Evolutionary conservation across 176 grass and related monocot genomes (phyloP).

Genomic region (Bolboschoenus planiculmis): DNA sequence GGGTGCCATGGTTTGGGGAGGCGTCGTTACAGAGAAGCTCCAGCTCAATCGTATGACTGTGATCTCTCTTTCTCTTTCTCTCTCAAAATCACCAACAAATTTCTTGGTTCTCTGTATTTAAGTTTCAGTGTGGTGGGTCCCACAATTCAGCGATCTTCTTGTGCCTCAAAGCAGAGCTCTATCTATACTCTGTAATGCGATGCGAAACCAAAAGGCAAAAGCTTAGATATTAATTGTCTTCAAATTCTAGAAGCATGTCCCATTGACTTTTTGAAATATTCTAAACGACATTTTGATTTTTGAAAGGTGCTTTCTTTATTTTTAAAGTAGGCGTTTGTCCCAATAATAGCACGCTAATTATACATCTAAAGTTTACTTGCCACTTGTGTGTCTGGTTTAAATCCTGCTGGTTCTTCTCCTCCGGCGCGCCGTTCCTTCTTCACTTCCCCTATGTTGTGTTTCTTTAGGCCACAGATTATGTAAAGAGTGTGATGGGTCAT

Average conservation of each 20-base stretch:
- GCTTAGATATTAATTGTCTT: too few relatives aligned
- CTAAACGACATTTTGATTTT: background rate
- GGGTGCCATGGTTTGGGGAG: slow-evolving; percentile 84
- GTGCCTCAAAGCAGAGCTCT: too few relatives aligned
- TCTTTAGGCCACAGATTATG: background rate
- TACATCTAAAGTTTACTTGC: too few relatives aligned
- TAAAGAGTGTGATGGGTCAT: background rate
- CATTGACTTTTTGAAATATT: background rate
- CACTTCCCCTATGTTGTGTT: background rate
- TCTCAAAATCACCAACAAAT: background rate
- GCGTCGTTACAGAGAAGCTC: slow-evolving; percentile 62
- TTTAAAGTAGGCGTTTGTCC: background rate
- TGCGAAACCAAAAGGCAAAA: too few relatives aligned
- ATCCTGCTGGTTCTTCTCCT: background rate
- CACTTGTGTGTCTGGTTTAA: background rate
- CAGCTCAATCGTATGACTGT: slow-evolving; percentile 69
- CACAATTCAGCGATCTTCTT: too few relatives aligned
- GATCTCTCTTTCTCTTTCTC: background rate
- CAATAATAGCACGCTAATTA: background rate
- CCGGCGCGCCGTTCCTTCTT: background rate
- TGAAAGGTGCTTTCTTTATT: background rate
- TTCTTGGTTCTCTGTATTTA: background rate
- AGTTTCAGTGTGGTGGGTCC: too few relatives aligned
- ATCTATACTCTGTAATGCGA: too few relatives aligned
- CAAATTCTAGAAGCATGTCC: slow-evolving; percentile 2